These are phyloP conservation scores for Streptanthus diversifolius DNA, from an alignment of 345 rosid species.

Conservation along the genomic window DNA sequence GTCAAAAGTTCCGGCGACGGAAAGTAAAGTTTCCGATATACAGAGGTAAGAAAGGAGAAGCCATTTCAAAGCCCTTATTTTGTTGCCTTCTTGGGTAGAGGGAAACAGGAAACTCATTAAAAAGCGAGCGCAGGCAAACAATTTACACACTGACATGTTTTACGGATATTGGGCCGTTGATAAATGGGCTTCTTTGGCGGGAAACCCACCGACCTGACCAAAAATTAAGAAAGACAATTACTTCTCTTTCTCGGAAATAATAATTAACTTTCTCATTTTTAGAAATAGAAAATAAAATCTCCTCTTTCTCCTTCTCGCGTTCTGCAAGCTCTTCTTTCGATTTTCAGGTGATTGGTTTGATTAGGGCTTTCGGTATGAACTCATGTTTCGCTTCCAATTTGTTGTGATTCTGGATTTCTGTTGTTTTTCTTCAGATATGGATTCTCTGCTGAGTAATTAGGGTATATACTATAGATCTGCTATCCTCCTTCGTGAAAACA, in stretches of 20 bases:
- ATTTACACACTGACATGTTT: not conserved
- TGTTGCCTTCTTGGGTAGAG: not conserved
- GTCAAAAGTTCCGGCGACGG: slow-evolving; percentile 16
- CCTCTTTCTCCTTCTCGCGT: slow-evolving; percentile 5
- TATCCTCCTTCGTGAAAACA: not conserved
- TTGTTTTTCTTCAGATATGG: not conserved
- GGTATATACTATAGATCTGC: slow-evolving; percentile 19
- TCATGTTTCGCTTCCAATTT: slow-evolving; percentile 3
- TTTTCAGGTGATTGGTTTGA: slow-evolving; percentile 34
- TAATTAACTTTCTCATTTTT: not conserved
- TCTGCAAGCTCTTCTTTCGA: slow-evolving; percentile 23
- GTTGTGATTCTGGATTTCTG: not conserved
- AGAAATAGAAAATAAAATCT: not conserved
- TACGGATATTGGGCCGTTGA: slow-evolving; percentile 8
- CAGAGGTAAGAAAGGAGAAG: not conserved
- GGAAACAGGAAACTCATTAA: slow-evolving; percentile 3
- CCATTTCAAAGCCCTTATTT: slow-evolving; percentile 24
- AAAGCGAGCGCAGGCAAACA: slow-evolving; percentile 12
- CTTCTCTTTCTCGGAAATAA: not conserved
- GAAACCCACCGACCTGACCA: not conserved
- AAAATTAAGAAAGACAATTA: not conserved
- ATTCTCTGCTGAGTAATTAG: not conserved
- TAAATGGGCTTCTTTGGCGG: not conserved
- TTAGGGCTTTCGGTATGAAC: slow-evolving; percentile 26
- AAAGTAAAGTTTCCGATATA: slow-evolving; percentile 14